Evolutionary conservation across 1,139 yeast species (phyloP).

Genomic region (Taphrina pruni): DNA sequence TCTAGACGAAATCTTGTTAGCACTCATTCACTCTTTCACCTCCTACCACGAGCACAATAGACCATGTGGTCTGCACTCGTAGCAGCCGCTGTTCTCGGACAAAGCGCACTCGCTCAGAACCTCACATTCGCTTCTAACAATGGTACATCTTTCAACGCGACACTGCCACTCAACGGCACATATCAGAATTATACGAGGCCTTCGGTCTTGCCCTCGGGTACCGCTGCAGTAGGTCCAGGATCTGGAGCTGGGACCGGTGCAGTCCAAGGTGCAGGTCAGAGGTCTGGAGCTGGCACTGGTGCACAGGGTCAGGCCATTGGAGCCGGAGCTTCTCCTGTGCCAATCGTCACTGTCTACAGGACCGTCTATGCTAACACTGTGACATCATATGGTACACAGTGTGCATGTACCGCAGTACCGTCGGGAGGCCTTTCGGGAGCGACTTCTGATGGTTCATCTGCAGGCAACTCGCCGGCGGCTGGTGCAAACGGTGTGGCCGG

Average conservation of each 20-base stretch:
- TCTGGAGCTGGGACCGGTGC: constrained; percentile 1
- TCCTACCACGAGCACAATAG: not conserved
- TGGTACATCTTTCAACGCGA: constrained; percentile 1
- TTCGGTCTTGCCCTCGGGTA: not conserved
- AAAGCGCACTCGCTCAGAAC: constrained; percentile 12
- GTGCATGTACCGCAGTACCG: constrained; percentile 10
- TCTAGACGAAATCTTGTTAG: not conserved
- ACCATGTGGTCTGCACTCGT: constrained; percentile 20
- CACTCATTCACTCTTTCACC: not conserved
- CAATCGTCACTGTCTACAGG: constrained; percentile 17
- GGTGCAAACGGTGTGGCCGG: not conserved
- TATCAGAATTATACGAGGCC: constrained; percentile 3
- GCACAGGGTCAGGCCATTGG: constrained; percentile 3
- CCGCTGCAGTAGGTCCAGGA: not conserved
- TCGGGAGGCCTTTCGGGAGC: not conserved
- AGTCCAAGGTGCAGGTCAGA: too few species aligned
- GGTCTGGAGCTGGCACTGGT: constrained; percentile 5
- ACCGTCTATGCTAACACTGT: constrained; percentile 6
- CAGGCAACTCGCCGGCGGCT: not conserved
- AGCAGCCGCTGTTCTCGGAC: constrained; percentile 16
- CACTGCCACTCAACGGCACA: constrained; percentile 12
- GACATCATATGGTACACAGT: constrained; percentile 5
- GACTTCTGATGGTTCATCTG: not conserved
- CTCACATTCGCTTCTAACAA: constrained; percentile 5
- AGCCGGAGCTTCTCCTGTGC: constrained; percentile 10